phyloP scores from a whole-genome alignment of 345 rosid species.

The Stellera chamaejasme region DNA sequence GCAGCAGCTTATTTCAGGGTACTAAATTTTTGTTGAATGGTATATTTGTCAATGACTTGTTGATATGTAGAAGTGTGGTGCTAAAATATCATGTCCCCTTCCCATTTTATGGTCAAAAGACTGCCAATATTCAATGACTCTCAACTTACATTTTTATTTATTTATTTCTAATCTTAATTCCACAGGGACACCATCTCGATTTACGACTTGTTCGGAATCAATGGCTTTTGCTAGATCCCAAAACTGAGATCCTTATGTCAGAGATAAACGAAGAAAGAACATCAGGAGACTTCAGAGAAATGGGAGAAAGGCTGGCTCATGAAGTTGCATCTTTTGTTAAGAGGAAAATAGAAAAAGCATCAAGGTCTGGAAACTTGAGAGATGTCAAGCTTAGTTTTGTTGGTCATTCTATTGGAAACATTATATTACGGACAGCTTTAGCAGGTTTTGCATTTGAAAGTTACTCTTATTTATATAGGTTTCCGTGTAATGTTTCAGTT shows the following conservation, averaged over 20 bases:
- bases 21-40: no score
- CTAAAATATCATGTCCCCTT: no score
- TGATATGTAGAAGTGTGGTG: no score
- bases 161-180: neutral
- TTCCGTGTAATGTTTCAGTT: no score
- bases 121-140: no score
- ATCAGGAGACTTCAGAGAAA: conserved; percentile 87
- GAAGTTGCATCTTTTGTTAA: conserved; percentile 77
- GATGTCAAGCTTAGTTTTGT: conserved; percentile 83
- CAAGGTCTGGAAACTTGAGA: conserved; percentile 56
- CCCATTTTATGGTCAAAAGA: no score
- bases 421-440: conserved; percentile 78
- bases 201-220: conserved; percentile 86
- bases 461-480: no score
- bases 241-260: conserved; percentile 88
- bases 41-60: no score
- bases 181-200: conserved; percentile 94
- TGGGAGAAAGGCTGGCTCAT: conserved; percentile 84
- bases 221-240: conserved; percentile 93
- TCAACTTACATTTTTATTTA: neutral
- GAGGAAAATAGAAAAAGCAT: conserved; percentile 61
- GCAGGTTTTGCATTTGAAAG: conserved; percentile 36
- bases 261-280: conserved; percentile 87
- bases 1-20: no score
- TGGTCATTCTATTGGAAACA: conserved; percentile 94